A percentile compares a stretch with the other conserved stretches of the same genome.
Evolutionary conservation across 2,329 filamentous ascomycete genomes (phyloP).

Genomic region (Nigrospora oryzae): DNA sequence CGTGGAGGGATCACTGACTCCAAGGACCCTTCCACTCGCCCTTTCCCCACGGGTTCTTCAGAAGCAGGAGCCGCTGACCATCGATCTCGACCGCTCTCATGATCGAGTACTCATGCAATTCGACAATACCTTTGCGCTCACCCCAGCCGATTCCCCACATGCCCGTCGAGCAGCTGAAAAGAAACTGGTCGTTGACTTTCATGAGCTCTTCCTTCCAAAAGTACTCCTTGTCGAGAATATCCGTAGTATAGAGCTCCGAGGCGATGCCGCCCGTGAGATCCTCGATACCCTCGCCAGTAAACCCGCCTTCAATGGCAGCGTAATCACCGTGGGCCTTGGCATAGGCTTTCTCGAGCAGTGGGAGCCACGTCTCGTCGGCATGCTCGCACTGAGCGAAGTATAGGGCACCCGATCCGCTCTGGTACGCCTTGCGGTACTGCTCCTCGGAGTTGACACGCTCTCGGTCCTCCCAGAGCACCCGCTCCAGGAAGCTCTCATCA

Average conservation of each 20-base stretch:
- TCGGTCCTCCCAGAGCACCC: conserved; percentile 35
- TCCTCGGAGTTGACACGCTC: conserved; percentile 43
- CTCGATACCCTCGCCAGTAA: conserved; percentile 47
- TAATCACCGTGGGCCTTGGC: conserved; percentile 72
- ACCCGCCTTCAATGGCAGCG: conserved; percentile 62
- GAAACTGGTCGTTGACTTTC: conserved; percentile 70
- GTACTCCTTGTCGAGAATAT: conserved; percentile 64
- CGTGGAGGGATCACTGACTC: conserved; percentile 31
- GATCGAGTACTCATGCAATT: conserved; percentile 53
- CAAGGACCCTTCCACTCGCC: conserved; percentile 76
- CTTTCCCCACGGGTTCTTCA: conserved; percentile 74
- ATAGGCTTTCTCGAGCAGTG: conserved; percentile 65
- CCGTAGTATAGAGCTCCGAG: conserved; percentile 55
- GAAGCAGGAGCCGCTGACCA: conserved; percentile 53
- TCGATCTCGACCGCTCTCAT: conserved; percentile 50
- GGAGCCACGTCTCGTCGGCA: conserved; percentile 65
- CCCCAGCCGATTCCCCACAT: conserved; percentile 35
- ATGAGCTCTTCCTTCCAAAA: conserved; percentile 76
- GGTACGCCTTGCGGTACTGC: conserved; percentile 54
- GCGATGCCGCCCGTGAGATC: conserved; percentile 59
- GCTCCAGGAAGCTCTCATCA: conserved; percentile 45
- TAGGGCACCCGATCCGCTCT: conserved; percentile 59
- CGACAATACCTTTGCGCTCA: conserved; percentile 47
- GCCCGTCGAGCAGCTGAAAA: conserved; percentile 54
- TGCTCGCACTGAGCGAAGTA: conserved; percentile 64